Base-by-base conservation (phyloP, 129 eudicot genomes). In the Centrapalus pauciflorus region DNA sequence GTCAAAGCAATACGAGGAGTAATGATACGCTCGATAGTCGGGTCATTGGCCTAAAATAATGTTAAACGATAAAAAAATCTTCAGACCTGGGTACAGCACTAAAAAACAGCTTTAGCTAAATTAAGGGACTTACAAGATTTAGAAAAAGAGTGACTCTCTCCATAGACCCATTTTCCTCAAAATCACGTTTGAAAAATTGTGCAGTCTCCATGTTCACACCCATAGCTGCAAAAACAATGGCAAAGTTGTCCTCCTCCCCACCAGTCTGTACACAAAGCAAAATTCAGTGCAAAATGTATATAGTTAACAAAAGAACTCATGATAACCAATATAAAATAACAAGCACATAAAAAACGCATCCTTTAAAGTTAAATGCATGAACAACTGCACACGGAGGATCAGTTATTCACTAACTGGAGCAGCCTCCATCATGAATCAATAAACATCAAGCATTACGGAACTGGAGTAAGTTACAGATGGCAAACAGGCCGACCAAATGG, bases 201-300 rank as follows among this genome's bases (percentile, higher is more conserved):
- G 99, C 99, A 46, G 99, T 93, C 76, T 93, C 99, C 99, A 93
- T 93, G 81, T 93, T 93, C 55, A 93, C 99, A 50, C 99, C 99
- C 99, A 93, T 93, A 74, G 99, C 99, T 5, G 99, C 99, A 80
- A 93, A 93, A 24, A 93, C 99, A 73, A 93, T 93, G 61, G 99
- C 99, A 72, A 93, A 93, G 72, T 93, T 89, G 84, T 93, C 99
- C 74, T 93, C 99, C 79, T 80, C 99, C 45, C 84, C 96, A 61
- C 51, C 96, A 72, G 62, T 13, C 79, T 75, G 74, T 80, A 73
- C 58, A 61, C 27, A 61, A 50, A 49, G 16, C 60, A 77, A 12
- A 59, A 14, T 9, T 46, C 34, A 37, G 10, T 14, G 13, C 34
- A 56, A 33, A 21, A 11, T n/a, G n/a, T n/a, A n/a, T n/a, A n/a